Conservation (phyloP, 352 stramenopile genomes). For the Elongisporangium anandrum region DNA sequence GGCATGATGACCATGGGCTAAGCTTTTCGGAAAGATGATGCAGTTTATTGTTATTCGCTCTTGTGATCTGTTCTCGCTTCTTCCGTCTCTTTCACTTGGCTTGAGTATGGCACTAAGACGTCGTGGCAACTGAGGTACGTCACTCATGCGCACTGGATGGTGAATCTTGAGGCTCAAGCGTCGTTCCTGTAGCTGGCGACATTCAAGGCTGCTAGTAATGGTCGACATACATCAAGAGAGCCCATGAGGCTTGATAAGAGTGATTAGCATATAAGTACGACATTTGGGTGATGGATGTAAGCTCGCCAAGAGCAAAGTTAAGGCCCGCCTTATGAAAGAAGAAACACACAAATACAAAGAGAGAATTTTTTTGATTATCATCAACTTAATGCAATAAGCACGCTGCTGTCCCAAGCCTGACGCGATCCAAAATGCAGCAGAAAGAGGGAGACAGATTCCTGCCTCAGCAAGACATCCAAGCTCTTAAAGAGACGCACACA, state of each 20-base stretch:
- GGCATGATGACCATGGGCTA: constrained; percentile 39
- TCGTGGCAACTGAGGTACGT: not conserved
- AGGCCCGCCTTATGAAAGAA: too few species aligned
- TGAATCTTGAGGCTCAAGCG: not conserved
- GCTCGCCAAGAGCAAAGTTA: too few species aligned
- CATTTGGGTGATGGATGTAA: too few species aligned
- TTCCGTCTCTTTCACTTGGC: not conserved
- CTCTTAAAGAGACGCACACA: not conserved
- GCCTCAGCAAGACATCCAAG: not conserved
- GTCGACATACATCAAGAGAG: too few species aligned
- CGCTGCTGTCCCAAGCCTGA: too few species aligned
- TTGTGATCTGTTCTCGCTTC: not conserved
- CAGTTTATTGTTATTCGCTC: constrained; percentile 1
- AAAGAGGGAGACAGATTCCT: not conserved
- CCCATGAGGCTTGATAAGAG: too few species aligned
- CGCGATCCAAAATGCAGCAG: not conserved
- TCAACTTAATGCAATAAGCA: not conserved
- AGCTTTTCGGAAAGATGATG: constrained; percentile 5
- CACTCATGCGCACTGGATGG: not conserved
- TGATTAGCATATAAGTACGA: too few species aligned
- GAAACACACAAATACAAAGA: not conserved
- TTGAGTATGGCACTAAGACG: not conserved
- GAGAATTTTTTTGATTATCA: not conserved
- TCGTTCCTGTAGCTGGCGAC: too few species aligned
- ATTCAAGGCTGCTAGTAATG: too few species aligned